Evolutionary conservation across 495 filamentous ascomycete species (phyloP).

Genomic region (Trichoderma orchidacearum): DNA sequence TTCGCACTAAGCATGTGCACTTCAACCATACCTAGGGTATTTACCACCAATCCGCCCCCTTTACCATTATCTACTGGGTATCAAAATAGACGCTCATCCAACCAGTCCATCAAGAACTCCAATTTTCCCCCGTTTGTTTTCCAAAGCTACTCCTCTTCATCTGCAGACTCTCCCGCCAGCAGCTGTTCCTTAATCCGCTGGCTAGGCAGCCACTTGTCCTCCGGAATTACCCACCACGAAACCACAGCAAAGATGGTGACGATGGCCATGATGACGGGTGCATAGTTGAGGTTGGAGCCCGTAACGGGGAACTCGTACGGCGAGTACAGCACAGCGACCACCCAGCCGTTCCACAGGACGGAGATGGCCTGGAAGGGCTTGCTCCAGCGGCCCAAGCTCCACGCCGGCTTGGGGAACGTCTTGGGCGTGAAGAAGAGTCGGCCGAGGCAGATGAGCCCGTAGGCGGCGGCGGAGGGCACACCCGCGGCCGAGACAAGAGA

Average conservation of each 20-base stretch:
- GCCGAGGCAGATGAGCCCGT: conserved; percentile 35
- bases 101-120: no score
- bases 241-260: conserved; percentile 26
- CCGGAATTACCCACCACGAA: conserved; percentile 3
- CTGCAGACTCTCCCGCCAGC: neutral
- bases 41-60: no score
- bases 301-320: conserved; percentile 35
- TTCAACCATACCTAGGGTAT: no score
- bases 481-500: neutral
- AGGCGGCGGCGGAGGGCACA: conserved; percentile 11
- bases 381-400: neutral
- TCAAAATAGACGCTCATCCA: neutral
- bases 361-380: neutral
- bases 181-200: neutral
- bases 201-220: neutral
- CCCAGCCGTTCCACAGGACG: neutral
- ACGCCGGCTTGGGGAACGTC: conserved; percentile 29
- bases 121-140: neutral
- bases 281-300: conserved; percentile 46
- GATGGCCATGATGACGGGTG: conserved; percentile 48
- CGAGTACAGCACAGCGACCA: neutral
- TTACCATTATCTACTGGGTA: neutral
- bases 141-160: neutral
- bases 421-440: conserved; percentile 18
- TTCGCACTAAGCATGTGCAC: no score